Percentiles rank a stretch among this genome's conserved stretches.
These are phyloP conservation scores for Lepiota subincarnata DNA, from an alignment of 768 basidiomycete genomes.

Conservation along the genomic window DNA sequence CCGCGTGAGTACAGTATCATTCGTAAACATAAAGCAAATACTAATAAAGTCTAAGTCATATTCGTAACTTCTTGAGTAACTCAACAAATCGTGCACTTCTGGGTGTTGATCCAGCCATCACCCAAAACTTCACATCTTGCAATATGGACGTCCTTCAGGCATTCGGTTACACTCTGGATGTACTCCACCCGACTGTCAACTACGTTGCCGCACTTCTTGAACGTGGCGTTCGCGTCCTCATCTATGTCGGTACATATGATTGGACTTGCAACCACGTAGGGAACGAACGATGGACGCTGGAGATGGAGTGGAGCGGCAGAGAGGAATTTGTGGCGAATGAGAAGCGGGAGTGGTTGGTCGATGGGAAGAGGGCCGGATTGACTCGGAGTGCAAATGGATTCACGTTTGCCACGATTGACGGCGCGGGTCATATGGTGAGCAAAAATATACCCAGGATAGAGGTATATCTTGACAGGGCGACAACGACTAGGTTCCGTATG, in stretches of 20 bases:
- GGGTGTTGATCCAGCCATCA: constrained; percentile 53
- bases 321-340: constrained; percentile 34
- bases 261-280: constrained; percentile 76
- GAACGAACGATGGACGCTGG: constrained; percentile 68
- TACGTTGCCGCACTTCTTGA: constrained; percentile 69
- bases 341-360: constrained; percentile 59
- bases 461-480: neutral
- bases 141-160: constrained; percentile 35
- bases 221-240: constrained; percentile 61
- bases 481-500: constrained; percentile 8
- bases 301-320: constrained; percentile 68
- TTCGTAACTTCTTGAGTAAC: constrained; percentile 58
- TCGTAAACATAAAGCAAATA: neutral
- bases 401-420: constrained; percentile 60
- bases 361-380: constrained; percentile 38
- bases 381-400: constrained; percentile 43
- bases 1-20: constrained; percentile 19
- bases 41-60: constrained; percentile 35
- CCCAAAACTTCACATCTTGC: constrained; percentile 30
- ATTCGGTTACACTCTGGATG: constrained; percentile 48
- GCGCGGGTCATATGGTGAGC: constrained; percentile 69
- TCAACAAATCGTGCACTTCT: constrained; percentile 48
- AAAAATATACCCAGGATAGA: neutral
- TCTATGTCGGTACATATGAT: constrained; percentile 68
- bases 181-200: constrained; percentile 40